Base-by-base conservation (phyloP, 768 basidiomycete species). In the Daedaleopsis nitida region DNA sequence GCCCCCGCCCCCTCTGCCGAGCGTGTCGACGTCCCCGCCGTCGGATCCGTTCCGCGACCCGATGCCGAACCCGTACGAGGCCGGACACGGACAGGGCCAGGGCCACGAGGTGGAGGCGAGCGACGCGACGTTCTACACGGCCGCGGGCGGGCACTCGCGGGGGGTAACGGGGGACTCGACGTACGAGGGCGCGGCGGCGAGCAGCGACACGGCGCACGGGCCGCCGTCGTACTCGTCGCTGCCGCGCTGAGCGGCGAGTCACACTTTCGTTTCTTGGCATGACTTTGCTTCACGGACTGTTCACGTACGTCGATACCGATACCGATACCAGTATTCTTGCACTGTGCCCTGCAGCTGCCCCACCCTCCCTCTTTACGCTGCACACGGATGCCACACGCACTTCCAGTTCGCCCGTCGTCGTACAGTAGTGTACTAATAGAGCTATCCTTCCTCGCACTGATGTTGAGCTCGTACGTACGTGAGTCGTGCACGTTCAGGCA, bases 61-160 rank as follows among this genome's bases (percentile, higher is more conserved):
- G 39, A 58, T 63, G 62, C 57, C 57, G 45, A 63, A 63, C 52
- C 62, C 62, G 57, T 63, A 63, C 48, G 62, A 59, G 42, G 13
- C 21, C 21, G 50, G 32, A 43, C 39, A 24, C 19, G 51, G n/a
- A n/a, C n/a, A n/a, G n/a, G n/a, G n/a, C n/a, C n/a, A n/a, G n/a
- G n/a, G 60, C 27, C 58, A 59, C 62, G 58, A 52, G 43, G 49
- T 58, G 32, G 54, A 63, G 49, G 37, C 58, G 58, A 63, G 48
- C 53, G 62, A 63, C 49, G 58, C 58, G 54, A 63, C 62, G 58
- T 63, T 63, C 58, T 63, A 63, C 43, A 63, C 62, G 12, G 62
- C 62, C 9, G 34, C 19, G 17, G 52, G 54, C n/a, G 57, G 24
- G 34, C 58, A 55, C 16, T 56, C 57, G 54, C 53, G 52, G 17